Evolutionary conservation across 202 grass and related monocot genomes (phyloP).

Genomic region (Hordeum pubiflorum): DNA sequence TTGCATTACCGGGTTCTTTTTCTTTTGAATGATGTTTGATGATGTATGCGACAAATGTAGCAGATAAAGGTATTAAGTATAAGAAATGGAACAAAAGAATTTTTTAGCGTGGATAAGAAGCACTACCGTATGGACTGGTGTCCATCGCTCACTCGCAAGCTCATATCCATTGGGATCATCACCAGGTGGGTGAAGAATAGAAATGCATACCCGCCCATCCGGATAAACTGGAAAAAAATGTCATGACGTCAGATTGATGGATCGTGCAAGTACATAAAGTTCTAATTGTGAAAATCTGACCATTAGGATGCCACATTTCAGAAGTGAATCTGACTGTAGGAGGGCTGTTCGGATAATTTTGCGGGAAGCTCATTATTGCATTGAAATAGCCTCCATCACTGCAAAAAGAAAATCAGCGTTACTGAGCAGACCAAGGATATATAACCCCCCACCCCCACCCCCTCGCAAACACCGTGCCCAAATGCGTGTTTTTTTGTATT

Average conservation of each 20-base stretch:
- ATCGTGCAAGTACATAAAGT: conserved; percentile 14
- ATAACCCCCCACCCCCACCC: too few relatives aligned
- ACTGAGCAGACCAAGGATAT: not conserved
- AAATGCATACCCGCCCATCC: conserved; percentile 94
- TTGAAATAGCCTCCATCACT: conserved; percentile 99
- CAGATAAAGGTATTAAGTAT: not conserved
- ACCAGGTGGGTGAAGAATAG: conserved; percentile 98
- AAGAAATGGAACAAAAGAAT: not conserved
- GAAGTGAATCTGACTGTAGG: conserved; percentile 91
- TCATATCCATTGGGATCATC: conserved; percentile 96
- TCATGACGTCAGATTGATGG: conserved; percentile 10
- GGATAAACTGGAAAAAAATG: conserved; percentile 60
- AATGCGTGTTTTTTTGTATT: not conserved
- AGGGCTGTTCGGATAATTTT: conserved; percentile 93
- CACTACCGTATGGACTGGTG: conserved; percentile 82
- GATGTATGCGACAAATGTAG: not conserved
- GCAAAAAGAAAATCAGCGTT: conserved; percentile 7
- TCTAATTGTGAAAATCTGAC: conserved; percentile 26
- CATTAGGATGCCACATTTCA: conserved; percentile 99
- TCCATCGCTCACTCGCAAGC: conserved; percentile 97
- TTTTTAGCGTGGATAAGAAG: not conserved
- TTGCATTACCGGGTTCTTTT: not conserved
- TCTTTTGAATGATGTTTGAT: not conserved
- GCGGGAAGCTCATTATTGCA: conserved; percentile 92
- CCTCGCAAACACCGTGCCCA: not conserved